phyloP scores from a whole-genome alignment of 2,329 filamentous ascomycete genomes.

The Phialophora chinensis region DNA sequence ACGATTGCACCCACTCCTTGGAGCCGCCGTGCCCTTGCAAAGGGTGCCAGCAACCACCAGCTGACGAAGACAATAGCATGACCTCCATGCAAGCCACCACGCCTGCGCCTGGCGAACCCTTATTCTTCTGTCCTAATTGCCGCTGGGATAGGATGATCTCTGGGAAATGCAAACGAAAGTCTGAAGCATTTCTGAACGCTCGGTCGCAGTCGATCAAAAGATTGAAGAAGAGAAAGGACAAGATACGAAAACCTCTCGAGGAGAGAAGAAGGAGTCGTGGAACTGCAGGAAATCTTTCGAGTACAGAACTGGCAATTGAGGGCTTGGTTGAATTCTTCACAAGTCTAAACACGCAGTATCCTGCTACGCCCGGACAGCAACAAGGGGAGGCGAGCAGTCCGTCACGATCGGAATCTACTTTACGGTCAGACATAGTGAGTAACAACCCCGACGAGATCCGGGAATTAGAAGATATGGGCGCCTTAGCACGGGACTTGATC shows the following conservation, averaged over 20 bases:
- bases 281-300: background rate
- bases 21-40: constrained; percentile 38
- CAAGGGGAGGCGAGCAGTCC: constrained; percentile 5
- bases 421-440: background rate
- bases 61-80: constrained; percentile 16
- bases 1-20: constrained; percentile 48
- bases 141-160: constrained; percentile 37
- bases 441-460: constrained; percentile 31
- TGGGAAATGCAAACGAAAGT: constrained; percentile 38
- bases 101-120: constrained; percentile 20
- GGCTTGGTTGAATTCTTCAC: constrained; percentile 37
- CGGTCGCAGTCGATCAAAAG: constrained; percentile 30
- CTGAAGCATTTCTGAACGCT: constrained; percentile 33
- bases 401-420: background rate
- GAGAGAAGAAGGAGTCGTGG: constrained; percentile 28
- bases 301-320: constrained; percentile 32
- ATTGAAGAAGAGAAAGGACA: constrained; percentile 34
- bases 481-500: constrained; percentile 36
- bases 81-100: constrained; percentile 12
- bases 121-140: constrained; percentile 41
- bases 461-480: constrained; percentile 38
- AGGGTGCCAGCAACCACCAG: constrained; percentile 31
- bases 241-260: constrained; percentile 36
- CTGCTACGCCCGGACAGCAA: constrained; percentile 3
- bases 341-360: constrained; percentile 27